A percentile compares a stretch with the other conserved stretches of the same genome.
Conservation (phyloP, 176 grass and related monocot species). For the Themeda triandra region DNA sequence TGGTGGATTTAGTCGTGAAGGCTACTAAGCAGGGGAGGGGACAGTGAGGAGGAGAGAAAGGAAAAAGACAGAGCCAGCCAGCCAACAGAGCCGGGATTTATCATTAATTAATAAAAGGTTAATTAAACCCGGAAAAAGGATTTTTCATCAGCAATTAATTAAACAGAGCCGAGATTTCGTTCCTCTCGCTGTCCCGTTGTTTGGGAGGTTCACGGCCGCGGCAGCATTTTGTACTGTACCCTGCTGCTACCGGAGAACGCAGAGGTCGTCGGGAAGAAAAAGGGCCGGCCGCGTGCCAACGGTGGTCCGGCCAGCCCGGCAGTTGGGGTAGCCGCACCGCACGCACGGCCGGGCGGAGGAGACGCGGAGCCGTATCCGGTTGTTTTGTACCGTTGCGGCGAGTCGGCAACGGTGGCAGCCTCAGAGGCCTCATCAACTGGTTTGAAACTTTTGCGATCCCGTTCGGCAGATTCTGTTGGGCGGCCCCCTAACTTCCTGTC, state of each 20-base stretch:
- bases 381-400: conserved; percentile 36
- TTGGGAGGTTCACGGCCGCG: too few species aligned
- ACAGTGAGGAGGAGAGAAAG: neutral
- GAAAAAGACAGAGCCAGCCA: too few species aligned
- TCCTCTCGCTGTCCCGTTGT: conserved; percentile 1
- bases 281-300: too few species aligned
- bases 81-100: neutral
- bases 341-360: too few species aligned
- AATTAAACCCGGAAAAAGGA: too few species aligned
- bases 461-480: conserved; percentile 9
- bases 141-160: too few species aligned
- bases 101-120: too few species aligned
- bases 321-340: conserved; percentile 26
- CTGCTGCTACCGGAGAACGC: neutral
- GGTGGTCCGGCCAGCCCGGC: neutral
- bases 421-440: neutral
- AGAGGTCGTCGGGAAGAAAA: neutral
- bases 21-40: conserved; percentile 21
- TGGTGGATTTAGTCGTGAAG: conserved; percentile 61
- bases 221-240: neutral
- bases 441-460: neutral
- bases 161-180: neutral
- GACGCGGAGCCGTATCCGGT: too few species aligned
- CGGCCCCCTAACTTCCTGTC: neutral
- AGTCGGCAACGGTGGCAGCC: neutral